Conservation (phyloP, 1,139 yeast species). For the Blastobotrys raffinosifermentans region DNA sequence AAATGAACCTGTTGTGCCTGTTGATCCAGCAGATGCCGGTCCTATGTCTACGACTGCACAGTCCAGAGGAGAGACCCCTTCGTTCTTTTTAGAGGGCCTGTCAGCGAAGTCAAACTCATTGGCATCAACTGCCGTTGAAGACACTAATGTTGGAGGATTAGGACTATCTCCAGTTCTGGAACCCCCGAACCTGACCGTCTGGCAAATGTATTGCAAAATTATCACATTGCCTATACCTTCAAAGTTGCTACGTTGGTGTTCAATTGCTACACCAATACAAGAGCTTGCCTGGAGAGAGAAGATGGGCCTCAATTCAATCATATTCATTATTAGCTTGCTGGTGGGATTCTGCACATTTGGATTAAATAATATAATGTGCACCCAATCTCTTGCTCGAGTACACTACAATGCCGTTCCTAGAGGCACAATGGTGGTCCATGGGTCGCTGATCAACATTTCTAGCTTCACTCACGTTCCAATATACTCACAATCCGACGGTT, state of each 20-base stretch:
- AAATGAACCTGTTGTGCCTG: conserved; percentile 43
- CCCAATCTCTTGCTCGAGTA: conserved; percentile 41
- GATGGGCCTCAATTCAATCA: conserved; percentile 67
- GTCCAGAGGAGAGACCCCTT: too few species aligned
- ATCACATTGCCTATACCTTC: conserved; percentile 91
- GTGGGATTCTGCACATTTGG: conserved; percentile 83
- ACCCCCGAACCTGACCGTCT: conserved; percentile 40
- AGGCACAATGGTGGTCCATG: conserved; percentile 68
- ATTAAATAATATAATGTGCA: conserved; percentile 72
- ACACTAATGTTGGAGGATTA: too few species aligned
- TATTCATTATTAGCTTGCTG: conserved; percentile 58
- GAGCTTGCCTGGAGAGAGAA: conserved; percentile 94
- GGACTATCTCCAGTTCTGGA: too few species aligned
- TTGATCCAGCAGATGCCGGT: conserved; percentile 9
- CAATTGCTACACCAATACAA: conserved; percentile 61
- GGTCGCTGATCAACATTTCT: conserved; percentile 64
- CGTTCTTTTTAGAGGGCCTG: neutral
- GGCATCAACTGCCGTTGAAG: neutral
- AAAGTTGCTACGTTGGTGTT: conserved; percentile 55
- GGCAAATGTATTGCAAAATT: conserved; percentile 70
- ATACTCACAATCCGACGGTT: conserved; percentile 5
- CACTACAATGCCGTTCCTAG: conserved; percentile 48
- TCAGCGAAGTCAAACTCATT: neutral
- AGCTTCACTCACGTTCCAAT: conserved; percentile 10
- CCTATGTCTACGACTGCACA: neutral